Conservation (phyloP, 352 stramenopile species). For the Elongisporangium anandrum region DNA sequence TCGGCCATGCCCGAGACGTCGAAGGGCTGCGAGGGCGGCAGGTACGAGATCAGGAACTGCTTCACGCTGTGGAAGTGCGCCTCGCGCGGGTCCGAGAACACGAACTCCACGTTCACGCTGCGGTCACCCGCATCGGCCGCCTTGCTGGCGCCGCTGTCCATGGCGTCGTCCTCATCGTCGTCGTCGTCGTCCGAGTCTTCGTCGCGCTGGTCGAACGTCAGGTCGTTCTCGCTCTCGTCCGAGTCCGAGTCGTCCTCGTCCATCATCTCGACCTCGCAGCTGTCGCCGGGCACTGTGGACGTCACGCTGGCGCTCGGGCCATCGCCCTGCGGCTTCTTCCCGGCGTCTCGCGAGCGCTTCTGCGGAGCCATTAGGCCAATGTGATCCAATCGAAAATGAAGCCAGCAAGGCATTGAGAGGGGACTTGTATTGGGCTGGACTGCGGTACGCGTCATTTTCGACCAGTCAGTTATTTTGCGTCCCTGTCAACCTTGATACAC, state of each 20-base stretch:
- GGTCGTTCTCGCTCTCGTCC: slow-evolving; percentile 50
- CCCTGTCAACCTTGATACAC: not conserved
- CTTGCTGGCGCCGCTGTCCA: slow-evolving; percentile 22
- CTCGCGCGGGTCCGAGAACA: slow-evolving; percentile 80
- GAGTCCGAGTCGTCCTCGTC: slow-evolving; percentile 35
- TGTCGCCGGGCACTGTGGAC: slow-evolving; percentile 5
- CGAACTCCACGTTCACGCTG: slow-evolving; percentile 75
- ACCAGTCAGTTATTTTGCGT: not conserved
- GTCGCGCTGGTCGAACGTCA: slow-evolving; percentile 45
- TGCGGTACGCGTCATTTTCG: not conserved
- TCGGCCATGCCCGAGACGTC: slow-evolving; percentile 79
- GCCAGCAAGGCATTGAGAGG: not conserved
- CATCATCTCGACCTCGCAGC: slow-evolving; percentile 44
- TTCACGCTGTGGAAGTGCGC: slow-evolving; percentile 85
- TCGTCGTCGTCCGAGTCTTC: slow-evolving; percentile 37
- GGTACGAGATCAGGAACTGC: slow-evolving; percentile 72
- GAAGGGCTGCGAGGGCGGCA: slow-evolving; percentile 73
- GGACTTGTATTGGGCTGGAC: not conserved
- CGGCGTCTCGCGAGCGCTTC: slow-evolving; percentile 23
- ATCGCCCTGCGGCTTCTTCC: slow-evolving; percentile 7
- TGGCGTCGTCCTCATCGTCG: slow-evolving; percentile 54
- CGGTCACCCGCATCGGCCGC: slow-evolving; percentile 10
- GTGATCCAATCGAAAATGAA: not conserved
- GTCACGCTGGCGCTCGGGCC: slow-evolving; percentile 9
- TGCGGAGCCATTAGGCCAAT: slow-evolving; percentile 30